These are phyloP conservation scores for Coprinellus aureogranulatus DNA, from an alignment of 768 basidiomycete species.

Conservation along the genomic window DNA sequence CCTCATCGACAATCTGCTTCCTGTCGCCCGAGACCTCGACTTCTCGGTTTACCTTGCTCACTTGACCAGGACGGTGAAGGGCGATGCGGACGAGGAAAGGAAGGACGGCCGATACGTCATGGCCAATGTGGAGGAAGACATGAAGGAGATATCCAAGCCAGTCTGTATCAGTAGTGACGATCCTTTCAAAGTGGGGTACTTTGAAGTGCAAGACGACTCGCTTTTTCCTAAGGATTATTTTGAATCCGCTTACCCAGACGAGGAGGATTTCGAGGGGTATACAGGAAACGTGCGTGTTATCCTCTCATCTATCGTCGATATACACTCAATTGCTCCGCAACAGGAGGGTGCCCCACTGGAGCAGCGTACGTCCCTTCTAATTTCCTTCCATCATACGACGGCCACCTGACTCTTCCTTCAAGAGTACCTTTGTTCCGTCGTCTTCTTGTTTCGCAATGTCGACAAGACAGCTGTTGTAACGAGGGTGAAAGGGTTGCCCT, in stretches of 20 bases:
- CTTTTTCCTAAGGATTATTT: conserved; percentile 36
- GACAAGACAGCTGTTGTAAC: conserved; percentile 18
- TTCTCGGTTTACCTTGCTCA: conserved; percentile 37
- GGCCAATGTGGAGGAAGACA: conserved; percentile 9
- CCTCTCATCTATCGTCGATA: background rate
- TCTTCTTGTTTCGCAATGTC: conserved; percentile 27
- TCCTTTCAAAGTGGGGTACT: conserved; percentile 12
- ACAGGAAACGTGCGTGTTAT: conserved; percentile 34
- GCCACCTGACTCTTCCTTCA: background rate
- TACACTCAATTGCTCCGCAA: background rate
- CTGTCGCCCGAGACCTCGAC: conserved; percentile 30
- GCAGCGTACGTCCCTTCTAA: conserved; percentile 22
- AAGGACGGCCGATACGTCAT: conserved; percentile 13
- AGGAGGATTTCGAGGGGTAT: conserved; percentile 39
- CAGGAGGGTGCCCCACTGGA: conserved; percentile 27
- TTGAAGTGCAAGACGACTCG: conserved; percentile 21
- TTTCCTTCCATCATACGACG: too few relatives aligned
- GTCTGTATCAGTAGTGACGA: conserved; percentile 31
- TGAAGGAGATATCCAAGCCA: conserved; percentile 21
- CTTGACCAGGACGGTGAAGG: conserved; percentile 26
- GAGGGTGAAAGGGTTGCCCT: conserved; percentile 16
- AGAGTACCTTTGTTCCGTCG: conserved; percentile 26
- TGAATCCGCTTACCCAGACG: conserved; percentile 30
- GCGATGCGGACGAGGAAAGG: conserved; percentile 20
- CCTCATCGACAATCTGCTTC: conserved; percentile 27